Evolutionary conservation across 352 stramenopile species (phyloP).

Genomic region (Globisporangium yorkense): DNA sequence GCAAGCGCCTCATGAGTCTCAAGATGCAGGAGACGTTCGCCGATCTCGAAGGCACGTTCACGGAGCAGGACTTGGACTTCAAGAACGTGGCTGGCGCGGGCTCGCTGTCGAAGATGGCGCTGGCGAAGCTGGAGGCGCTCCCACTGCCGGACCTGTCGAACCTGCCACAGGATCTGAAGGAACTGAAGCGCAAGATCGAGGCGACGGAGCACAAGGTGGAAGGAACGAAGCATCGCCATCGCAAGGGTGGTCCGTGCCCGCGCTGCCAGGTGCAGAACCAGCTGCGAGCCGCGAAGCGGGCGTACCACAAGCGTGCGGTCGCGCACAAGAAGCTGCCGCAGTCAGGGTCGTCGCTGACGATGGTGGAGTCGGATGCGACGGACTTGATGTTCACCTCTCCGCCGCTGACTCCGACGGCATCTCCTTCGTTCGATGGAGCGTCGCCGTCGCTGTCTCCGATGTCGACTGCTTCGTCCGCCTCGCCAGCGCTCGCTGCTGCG

Average conservation of each 20-base stretch:
- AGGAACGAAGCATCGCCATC: conserved; percentile 82
- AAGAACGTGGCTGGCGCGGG: conserved; percentile 45
- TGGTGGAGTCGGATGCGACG: conserved; percentile 6
- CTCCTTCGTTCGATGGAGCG: conserved; percentile 15
- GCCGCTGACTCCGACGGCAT: conserved; percentile 9
- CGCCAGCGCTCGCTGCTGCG: conserved; percentile 4
- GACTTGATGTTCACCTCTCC: conserved; percentile 13
- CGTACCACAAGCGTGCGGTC: conserved; percentile 75
- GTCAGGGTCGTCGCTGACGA: conserved; percentile 14
- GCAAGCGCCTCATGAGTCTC: conserved; percentile 52
- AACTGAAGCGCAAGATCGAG: conserved; percentile 84
- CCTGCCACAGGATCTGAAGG: conserved; percentile 70
- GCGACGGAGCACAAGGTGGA: conserved; percentile 81
- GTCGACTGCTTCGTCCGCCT: conserved; percentile 8
- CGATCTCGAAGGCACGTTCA: conserved; percentile 57
- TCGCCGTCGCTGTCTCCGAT: conserved; percentile 19
- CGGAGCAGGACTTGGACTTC: conserved; percentile 59
- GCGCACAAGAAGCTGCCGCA: conserved; percentile 80
- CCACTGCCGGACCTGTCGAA: conserved; percentile 70
- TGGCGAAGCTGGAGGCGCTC: conserved; percentile 64
- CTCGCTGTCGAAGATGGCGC: conserved; percentile 52
- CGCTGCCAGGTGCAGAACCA: conserved; percentile 83
- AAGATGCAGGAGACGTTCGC: conserved; percentile 70
- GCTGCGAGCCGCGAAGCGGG: conserved; percentile 67
- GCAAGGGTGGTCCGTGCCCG: conserved; percentile 74